Evolutionary conservation across 2,329 filamentous ascomycete genomes (phyloP).

Genomic region (Sporothrix sp.): DNA sequence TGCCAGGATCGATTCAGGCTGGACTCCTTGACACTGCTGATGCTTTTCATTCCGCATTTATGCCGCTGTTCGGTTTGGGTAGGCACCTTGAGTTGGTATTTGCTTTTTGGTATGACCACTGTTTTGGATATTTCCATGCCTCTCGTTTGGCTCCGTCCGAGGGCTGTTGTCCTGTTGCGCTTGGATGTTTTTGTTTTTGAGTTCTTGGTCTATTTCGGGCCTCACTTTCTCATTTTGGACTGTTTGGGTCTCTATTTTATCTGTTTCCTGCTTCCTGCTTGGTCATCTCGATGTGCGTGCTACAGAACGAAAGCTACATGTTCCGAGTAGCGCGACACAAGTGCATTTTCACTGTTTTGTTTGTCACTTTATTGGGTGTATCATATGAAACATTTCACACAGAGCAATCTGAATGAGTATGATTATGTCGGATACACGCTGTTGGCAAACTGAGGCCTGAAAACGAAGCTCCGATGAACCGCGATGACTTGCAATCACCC

Average conservation of each 20-base stretch:
- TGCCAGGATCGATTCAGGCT: no score
- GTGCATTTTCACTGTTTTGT: neutral
- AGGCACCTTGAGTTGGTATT: no score
- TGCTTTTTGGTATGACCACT: no score
- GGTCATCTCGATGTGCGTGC: neutral
- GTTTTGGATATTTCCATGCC: no score
- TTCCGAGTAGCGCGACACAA: no score
- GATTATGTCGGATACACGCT: neutral
- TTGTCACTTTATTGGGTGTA: constrained; percentile 4
- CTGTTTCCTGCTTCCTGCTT: neutral
- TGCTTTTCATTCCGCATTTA: no score
- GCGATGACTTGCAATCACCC: no score
- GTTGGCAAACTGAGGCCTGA: no score
- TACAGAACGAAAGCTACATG: no score
- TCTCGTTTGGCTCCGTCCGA: neutral
- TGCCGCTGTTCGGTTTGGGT: no score
- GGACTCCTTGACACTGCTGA: neutral
- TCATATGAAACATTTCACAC: constrained; percentile 9
- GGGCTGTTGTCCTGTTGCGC: neutral
- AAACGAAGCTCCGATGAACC: no score
- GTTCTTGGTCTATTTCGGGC: neutral
- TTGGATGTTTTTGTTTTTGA: neutral
- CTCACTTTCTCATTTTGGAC: neutral
- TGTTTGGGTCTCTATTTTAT: neutral
- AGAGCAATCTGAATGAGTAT: constrained; percentile 15